phyloP scores from a whole-genome alignment of 78 protist genomes.

The Chrysochromulina tobinii region DNA sequence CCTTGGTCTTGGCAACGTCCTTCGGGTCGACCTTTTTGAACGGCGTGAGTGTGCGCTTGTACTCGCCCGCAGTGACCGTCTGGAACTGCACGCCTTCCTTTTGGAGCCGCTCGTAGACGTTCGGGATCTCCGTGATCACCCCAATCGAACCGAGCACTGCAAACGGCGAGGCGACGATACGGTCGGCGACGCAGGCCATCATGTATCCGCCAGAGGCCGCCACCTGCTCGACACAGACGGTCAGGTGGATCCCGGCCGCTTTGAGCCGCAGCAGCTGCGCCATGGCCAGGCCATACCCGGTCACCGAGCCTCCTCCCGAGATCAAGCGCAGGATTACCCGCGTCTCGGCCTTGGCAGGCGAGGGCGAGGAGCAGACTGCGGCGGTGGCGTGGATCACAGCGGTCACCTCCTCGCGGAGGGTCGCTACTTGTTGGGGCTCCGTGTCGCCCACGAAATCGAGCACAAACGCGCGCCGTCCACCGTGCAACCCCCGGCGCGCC shows the following conservation, averaged over 20 bases:
- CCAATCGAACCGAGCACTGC: conserved; percentile 50
- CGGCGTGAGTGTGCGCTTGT: conserved; percentile 56
- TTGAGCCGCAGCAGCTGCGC: conserved; percentile 53
- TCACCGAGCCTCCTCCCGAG: conserved; percentile 54
- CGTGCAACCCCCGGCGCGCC: too few relatives aligned
- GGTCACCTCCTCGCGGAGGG: conserved; percentile 37
- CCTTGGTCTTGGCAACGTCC: conserved; percentile 29
- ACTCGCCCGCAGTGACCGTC: conserved; percentile 37
- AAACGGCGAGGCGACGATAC: conserved; percentile 45
- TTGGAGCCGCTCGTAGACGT: conserved; percentile 46
- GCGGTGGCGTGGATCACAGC: not conserved
- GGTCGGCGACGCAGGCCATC: conserved; percentile 54
- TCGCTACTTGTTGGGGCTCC: conserved; percentile 29
- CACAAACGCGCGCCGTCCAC: too few relatives aligned
- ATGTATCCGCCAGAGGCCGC: conserved; percentile 57
- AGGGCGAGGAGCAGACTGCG: too few relatives aligned
- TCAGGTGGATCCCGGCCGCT: conserved; percentile 14
- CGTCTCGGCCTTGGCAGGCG: not conserved
- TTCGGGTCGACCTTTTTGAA: not conserved
- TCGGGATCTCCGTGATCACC: conserved; percentile 40
- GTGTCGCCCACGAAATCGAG: conserved; percentile 36
- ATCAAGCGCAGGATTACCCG: conserved; percentile 24
- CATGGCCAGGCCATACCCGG: conserved; percentile 55
- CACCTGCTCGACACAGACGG: conserved; percentile 54
- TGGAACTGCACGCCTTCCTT: conserved; percentile 20